These are phyloP conservation scores for Paramyrothecium sp. DNA, from an alignment of 2,329 filamentous ascomycete species.

Conservation along the genomic window DNA sequence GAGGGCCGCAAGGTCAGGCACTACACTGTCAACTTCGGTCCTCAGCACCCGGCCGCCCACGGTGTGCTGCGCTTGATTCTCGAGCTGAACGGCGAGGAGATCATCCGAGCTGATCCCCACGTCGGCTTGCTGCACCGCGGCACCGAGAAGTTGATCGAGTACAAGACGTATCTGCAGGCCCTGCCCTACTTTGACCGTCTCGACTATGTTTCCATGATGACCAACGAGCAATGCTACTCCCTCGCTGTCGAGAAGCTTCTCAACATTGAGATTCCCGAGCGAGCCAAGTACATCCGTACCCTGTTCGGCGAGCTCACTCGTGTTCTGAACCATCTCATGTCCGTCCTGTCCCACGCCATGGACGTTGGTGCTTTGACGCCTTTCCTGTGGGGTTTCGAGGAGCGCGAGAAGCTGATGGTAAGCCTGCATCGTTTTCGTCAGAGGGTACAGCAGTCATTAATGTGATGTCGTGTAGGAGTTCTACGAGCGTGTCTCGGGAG, in stretches of 20 bases:
- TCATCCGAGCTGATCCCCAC: conserved; percentile 93
- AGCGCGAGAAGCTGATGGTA: conserved; percentile 99
- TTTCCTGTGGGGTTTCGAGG: conserved; percentile 99
- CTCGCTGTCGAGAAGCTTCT: conserved; percentile 96
- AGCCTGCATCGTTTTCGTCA: conserved; percentile 22
- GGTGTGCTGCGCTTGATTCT: conserved; percentile 96
- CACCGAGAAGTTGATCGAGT: conserved; percentile 99
- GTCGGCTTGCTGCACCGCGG: conserved; percentile 94
- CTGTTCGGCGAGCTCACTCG: conserved; percentile 94
- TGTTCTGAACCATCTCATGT: conserved; percentile 97
- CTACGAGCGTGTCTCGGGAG: conserved; percentile 98
- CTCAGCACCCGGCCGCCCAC: conserved; percentile 97
- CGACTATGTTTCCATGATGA: conserved; percentile 99
- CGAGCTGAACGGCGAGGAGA: conserved; percentile 96
- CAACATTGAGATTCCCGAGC: conserved; percentile 91
- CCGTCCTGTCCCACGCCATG: conserved; percentile 95
- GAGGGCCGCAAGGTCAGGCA: conserved; percentile 84
- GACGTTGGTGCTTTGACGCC: conserved; percentile 97
- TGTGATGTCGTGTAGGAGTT: conserved; percentile 70
- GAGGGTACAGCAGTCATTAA: background rate
- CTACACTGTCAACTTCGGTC: conserved; percentile 99
- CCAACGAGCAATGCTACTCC: conserved; percentile 97
- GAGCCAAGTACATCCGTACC: conserved; percentile 96
- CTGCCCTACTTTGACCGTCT: conserved; percentile 98
- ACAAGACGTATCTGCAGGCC: conserved; percentile 98